Percentiles rank a stretch among this genome's conserved stretches.
Evolutionary conservation across 495 filamentous ascomycete genomes (phyloP).

Genomic region (Penicillium silybi): DNA sequence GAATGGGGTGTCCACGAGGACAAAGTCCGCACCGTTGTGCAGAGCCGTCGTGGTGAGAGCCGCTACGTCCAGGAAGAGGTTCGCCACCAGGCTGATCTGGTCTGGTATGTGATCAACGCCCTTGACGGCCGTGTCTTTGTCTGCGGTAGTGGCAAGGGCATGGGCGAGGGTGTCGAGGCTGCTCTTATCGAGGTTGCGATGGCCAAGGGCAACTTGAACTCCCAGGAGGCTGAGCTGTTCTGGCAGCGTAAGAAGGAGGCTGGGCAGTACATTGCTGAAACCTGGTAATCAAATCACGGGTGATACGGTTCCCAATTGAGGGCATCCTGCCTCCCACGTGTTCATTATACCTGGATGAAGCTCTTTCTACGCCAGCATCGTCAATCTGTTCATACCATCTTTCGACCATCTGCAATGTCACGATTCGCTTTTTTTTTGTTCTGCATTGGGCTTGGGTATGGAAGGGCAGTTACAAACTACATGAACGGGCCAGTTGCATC

Average conservation of each 20-base stretch:
- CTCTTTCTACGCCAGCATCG: background rate
- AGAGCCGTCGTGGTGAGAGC: slow-evolving; percentile 72
- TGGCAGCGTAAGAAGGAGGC: slow-evolving; percentile 80
- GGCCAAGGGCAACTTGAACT: slow-evolving; percentile 70
- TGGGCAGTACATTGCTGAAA: slow-evolving; percentile 79
- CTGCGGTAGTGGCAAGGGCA: slow-evolving; percentile 88
- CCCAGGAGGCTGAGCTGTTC: slow-evolving; percentile 69
- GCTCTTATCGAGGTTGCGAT: slow-evolving; percentile 77
- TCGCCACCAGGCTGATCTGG: slow-evolving; percentile 80
- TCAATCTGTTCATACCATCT: background rate
- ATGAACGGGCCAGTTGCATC: background rate
- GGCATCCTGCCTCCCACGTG: background rate
- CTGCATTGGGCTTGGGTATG: background rate
- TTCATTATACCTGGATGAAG: background rate
- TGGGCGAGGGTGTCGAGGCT: slow-evolving; percentile 93
- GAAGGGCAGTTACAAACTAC: background rate
- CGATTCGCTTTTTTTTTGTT: background rate
- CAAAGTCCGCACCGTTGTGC: slow-evolving; percentile 89
- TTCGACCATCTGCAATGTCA: background rate
- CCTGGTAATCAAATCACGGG: slow-evolving; percentile 24
- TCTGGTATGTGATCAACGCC: slow-evolving; percentile 94
- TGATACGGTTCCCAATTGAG: background rate
- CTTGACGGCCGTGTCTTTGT: slow-evolving; percentile 93
- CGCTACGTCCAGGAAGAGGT: slow-evolving; percentile 89
- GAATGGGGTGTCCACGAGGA: slow-evolving; percentile 94